Conservation (phyloP, 192 early-diverging fungal genomes). For the Umbelopsis ramanniana region DNA sequence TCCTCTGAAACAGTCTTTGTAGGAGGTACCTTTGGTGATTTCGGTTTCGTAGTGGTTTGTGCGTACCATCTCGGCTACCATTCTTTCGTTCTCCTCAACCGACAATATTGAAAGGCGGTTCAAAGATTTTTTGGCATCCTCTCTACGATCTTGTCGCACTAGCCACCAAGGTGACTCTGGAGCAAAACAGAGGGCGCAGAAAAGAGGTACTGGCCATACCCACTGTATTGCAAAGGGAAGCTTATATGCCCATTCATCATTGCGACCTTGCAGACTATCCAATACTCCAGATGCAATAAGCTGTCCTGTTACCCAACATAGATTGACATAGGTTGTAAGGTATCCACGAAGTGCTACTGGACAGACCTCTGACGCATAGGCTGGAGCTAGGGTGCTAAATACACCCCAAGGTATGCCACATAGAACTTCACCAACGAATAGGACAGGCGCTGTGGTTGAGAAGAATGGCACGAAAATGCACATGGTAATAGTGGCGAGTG, state of each 20-base stretch:
- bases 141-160: not conserved
- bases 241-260: not conserved
- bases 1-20: constrained; percentile 3
- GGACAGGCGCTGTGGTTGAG: not conserved
- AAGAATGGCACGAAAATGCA: constrained; percentile 1
- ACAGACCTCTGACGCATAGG: constrained; percentile 7
- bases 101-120: not conserved
- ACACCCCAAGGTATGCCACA: constrained; percentile 1
- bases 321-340: constrained; percentile 12
- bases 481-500: not conserved
- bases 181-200: not conserved
- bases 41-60: not conserved
- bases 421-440: not conserved
- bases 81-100: not conserved
- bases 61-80: not conserved
- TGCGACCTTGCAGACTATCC: not conserved
- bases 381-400: not conserved
- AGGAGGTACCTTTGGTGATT: not conserved
- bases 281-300: not conserved
- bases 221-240: constrained; percentile 11
- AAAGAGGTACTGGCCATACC: not conserved
- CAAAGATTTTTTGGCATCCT: not conserved
- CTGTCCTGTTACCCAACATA: constrained; percentile 4
- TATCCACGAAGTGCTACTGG: not conserved
- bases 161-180: constrained; percentile 17